Percentiles rank a stretch among this genome's conserved stretches.
Conservation (phyloP, 2,329 filamentous ascomycete genomes). For the Gaeumannomyces tritici region DNA sequence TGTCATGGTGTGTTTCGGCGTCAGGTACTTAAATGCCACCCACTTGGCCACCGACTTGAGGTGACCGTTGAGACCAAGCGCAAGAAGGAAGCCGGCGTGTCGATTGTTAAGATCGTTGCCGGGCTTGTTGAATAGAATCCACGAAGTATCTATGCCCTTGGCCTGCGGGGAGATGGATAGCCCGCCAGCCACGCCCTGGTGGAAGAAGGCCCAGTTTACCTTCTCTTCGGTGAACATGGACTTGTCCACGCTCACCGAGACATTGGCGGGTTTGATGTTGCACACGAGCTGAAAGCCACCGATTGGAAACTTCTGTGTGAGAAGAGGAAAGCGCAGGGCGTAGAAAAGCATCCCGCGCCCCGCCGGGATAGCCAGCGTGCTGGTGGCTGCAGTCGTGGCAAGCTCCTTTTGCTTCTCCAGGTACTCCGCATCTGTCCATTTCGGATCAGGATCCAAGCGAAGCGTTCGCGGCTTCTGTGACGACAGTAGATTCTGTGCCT, state of each 20-base stretch:
- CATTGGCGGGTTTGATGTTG: conserved; percentile 83
- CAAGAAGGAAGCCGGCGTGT: conserved; percentile 90
- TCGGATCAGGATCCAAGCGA: conserved; percentile 64
- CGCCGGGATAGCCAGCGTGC: conserved; percentile 80
- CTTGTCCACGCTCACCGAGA: conserved; percentile 88
- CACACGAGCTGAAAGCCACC: conserved; percentile 88
- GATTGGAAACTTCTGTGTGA: conserved; percentile 87
- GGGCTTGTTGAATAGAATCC: conserved; percentile 98
- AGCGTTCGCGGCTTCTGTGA: conserved; percentile 71
- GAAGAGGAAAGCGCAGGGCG: conserved; percentile 73
- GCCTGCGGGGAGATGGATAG: conserved; percentile 83
- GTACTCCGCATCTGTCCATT: conserved; percentile 77
- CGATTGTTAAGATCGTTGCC: conserved; percentile 78
- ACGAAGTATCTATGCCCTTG: conserved; percentile 93
- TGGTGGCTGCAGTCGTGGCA: conserved; percentile 74
- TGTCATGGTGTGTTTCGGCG: conserved; percentile 98
- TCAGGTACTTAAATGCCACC: conserved; percentile 99
- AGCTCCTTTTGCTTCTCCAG: conserved; percentile 88
- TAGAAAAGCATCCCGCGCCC: conserved; percentile 85
- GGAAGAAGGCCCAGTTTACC: conserved; percentile 97
- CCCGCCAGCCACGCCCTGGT: conserved; percentile 88
- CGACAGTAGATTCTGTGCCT: conserved; percentile 77
- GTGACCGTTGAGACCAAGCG: conserved; percentile 87
- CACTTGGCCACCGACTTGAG: conserved; percentile 92
- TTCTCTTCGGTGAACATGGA: conserved; percentile 86